Evolutionary conservation across 2,329 filamentous ascomycete species (phyloP).

Genomic region (Mycosphaerella arachidis): DNA sequence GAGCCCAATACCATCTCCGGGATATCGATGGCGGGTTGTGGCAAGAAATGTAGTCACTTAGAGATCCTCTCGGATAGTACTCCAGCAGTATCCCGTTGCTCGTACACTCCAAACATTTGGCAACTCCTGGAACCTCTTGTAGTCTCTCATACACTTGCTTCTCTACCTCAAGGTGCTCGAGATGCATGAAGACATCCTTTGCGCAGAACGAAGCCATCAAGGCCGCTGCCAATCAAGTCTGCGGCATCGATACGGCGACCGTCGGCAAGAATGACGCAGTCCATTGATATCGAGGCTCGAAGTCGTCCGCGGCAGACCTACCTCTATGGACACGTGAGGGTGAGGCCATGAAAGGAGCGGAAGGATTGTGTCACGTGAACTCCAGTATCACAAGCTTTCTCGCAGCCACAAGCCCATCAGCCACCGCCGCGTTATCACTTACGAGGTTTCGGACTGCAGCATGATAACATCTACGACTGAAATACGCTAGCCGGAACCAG

Average conservation of each 20-base stretch:
- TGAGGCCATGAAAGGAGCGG: not conserved
- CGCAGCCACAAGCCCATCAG: not conserved
- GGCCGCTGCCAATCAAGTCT: slow-evolving; percentile 9
- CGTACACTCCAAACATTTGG: slow-evolving; percentile 10
- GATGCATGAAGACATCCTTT: slow-evolving; percentile 2
- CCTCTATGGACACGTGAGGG: too few relatives aligned
- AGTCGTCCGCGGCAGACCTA: not conserved
- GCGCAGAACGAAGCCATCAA: slow-evolving; percentile 14
- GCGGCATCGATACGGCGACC: slow-evolving; percentile 11
- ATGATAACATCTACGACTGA: too few relatives aligned
- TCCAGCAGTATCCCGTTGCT: slow-evolving; percentile 12
- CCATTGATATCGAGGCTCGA: not conserved
- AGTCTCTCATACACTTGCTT: slow-evolving; percentile 14
- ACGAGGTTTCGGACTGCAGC: too few relatives aligned
- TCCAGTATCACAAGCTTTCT: not conserved
- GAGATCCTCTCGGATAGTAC: slow-evolving; percentile 11
- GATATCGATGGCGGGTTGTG: slow-evolving; percentile 8
- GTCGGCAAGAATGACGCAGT: slow-evolving; percentile 13
- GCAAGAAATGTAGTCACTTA: slow-evolving; percentile 11
- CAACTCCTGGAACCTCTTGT: slow-evolving; percentile 11
- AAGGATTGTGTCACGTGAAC: not conserved
- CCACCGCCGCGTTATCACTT: not conserved
- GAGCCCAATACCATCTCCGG: slow-evolving; percentile 13
- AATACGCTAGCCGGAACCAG: too few relatives aligned
- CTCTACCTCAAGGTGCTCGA: slow-evolving; percentile 10